Evolutionary conservation across 805 yeast species (phyloP).

Genomic region (Candida corydali): DNA sequence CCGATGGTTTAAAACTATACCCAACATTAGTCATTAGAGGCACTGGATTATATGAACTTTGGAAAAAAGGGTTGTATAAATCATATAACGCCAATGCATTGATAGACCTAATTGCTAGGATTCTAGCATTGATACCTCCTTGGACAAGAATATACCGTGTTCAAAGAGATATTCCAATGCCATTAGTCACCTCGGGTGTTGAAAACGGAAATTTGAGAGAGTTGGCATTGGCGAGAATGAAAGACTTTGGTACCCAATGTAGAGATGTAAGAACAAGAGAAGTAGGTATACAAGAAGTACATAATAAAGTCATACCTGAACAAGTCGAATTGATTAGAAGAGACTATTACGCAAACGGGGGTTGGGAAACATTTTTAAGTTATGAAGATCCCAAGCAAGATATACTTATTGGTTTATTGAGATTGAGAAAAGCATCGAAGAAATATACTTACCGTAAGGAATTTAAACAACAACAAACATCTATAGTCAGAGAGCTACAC

Average conservation of each 20-base stretch:
- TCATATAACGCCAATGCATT: conserved; percentile 93
- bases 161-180: conserved; percentile 99
- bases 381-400: conserved; percentile 98
- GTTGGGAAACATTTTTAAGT: conserved; percentile 96
- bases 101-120: conserved; percentile 92
- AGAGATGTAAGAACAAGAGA: conserved; percentile 97
- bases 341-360: conserved; percentile 96
- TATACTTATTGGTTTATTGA: conserved; percentile 83
- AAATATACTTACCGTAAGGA: conserved; percentile 90
- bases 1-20: conserved; percentile 92
- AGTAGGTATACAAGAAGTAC: conserved; percentile 98
- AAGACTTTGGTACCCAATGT: conserved; percentile 93
- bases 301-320: conserved; percentile 93
- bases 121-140: conserved; percentile 94
- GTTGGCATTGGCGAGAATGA: conserved; percentile 94
- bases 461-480: conserved; percentile 75
- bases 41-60: conserved; percentile 92
- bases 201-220: conserved; percentile 97
- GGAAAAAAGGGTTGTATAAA: conserved; percentile 94
- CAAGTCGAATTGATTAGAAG: conserved; percentile 94
- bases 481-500: conserved; percentile 94
- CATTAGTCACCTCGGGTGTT: conserved; percentile 94
- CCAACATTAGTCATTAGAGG: conserved; percentile 97
- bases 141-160: conserved; percentile 99
- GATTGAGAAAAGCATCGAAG: conserved; percentile 85